These are phyloP conservation scores for Citrus glauca DNA, from an alignment of 345 rosid species.

Conservation along the genomic window DNA sequence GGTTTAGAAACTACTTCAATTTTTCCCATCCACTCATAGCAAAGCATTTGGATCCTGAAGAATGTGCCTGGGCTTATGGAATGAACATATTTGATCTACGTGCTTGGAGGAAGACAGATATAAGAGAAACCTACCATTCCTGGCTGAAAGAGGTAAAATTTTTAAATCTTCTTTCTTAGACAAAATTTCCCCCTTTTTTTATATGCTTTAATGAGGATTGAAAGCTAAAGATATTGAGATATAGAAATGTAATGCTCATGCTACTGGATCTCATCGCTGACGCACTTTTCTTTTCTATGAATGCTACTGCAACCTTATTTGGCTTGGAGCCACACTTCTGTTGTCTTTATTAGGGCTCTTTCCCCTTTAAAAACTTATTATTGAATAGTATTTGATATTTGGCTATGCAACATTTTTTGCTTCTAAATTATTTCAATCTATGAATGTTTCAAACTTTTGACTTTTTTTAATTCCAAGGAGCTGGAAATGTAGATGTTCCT, in stretches of 20 bases:
- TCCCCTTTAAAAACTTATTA: neutral
- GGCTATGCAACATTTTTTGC: neutral
- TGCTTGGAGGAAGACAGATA: slow-evolving; percentile 84
- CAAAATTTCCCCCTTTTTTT: slow-evolving; percentile 22
- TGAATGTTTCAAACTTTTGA: neutral
- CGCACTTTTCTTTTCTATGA: neutral
- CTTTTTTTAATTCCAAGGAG: neutral
- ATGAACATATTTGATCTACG: slow-evolving; percentile 94
- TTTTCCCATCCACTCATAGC: slow-evolving; percentile 94
- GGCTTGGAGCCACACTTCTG: neutral
- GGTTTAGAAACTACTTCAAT: slow-evolving; percentile 93
- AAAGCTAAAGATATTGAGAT: neutral
- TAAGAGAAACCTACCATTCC: slow-evolving; percentile 88
- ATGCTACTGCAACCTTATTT: neutral
- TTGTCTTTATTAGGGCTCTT: neutral
- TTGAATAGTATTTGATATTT: neutral
- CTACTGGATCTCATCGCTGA: neutral
- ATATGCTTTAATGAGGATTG: slow-evolving; percentile 8
- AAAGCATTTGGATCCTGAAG: slow-evolving; percentile 78
- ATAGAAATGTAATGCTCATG: neutral
- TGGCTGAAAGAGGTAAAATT: slow-evolving; percentile 88
- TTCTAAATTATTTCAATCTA: neutral
- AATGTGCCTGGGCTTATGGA: slow-evolving; percentile 99
- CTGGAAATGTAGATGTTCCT: neutral
- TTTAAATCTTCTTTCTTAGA: slow-evolving; percentile 30